Evolutionary conservation across 1,284 basidiomycete genomes (phyloP), one percentile per base, ranked within the genome.

Genomic region (Lentinula novae-zelandiae): DNA sequence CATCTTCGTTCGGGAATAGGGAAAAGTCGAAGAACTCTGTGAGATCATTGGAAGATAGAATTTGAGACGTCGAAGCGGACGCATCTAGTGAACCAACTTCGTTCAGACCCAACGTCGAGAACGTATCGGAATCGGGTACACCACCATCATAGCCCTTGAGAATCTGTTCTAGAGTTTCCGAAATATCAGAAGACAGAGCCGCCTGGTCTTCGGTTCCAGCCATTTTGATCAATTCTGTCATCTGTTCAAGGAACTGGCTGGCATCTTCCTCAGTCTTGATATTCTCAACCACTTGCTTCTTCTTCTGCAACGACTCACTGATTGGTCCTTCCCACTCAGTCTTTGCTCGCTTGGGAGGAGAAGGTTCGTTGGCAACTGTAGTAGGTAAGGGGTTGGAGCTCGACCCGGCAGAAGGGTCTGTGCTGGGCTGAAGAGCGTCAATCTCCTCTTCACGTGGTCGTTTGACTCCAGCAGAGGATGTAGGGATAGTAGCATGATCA

Each of bases 21-120:
- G 87, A 83, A 66, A 88, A 87, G 71, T 92, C 89, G 69, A 92
- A 81, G 68, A 83, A 88, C 65, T 83, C 78, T 33, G 76, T 75
- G 60, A 83, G 83, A 42, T 84, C 76, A 68, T 84, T 76, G 57
- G 68, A 71, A 64, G 76, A 62, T 61, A 72, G 69, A 2, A 72
- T 73, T 27, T 77, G 73, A 27, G 76, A 73, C 13, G 72, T 67
- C 58, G 53, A 44, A 20, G 40, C 34, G n/a, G 34, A 17, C 2
- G 48, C 22, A 15, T 61, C 71, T 70, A 62, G 65, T 71, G 67
- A 69, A 65, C 61, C 49, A 17, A 75, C 67, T 52, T 74, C 73
- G 53, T 70, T 71, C 52, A 75, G 68, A 27, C 73, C 71, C 33
- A 76, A 64, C n/a, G 75, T 72, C 3, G 75, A 69, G 9, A 76